Base-by-base conservation (phyloP, 2,329 filamentous ascomycete species). In the Aciculosporium take region DNA sequence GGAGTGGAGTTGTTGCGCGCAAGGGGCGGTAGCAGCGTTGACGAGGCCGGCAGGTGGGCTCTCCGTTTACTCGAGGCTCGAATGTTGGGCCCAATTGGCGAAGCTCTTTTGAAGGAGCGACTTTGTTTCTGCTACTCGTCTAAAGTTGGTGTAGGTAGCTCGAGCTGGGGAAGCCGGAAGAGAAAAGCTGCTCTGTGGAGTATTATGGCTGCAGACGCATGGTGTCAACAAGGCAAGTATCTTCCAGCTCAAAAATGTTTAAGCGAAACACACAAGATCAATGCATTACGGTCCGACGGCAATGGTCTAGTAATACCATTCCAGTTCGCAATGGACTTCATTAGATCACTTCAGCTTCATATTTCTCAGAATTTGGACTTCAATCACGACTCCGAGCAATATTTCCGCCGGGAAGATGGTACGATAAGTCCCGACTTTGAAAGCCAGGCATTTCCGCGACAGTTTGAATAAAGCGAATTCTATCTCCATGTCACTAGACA, bases 151-250 rank as follows among this genome's bases (percentile, higher is more conserved):
- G 63, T 77, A 3, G 79, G 81, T 1, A 74, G 72, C 7, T 72
- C 78, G 45, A 66, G 66, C 29, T 83, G 79, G 69, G 87, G 88
- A 13, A 71, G 73, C 7, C 73, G 89, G 46, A 73, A 72, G 45
- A 73, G 91, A 37, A 98, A 95, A 65, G 84, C 88, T 2, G 91
- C 84, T 0, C 74, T 94, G 48, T 98, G 88, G 88, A 82, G 80
- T 49, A 71, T 91, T 18, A 70, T 94, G 30, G 82, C 84, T 1
- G 80, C 87, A 1, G 83, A 94, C 52, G 73, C 79, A 1, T 98
- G 91, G 91, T 68, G 89, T 41, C 72, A 73, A 39, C 74, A 88
- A 47, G 76, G 74, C 27, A 88, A 89, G 54, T 77, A 78, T 40
- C 74, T 82, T 12, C 83, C 93, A 54, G 84, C 87, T 1, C 83